Evolutionary conservation across 495 filamentous ascomycete genomes (phyloP), one percentile per base, ranked within the genome.

Genomic region (Xylaria flabelliformis): DNA sequence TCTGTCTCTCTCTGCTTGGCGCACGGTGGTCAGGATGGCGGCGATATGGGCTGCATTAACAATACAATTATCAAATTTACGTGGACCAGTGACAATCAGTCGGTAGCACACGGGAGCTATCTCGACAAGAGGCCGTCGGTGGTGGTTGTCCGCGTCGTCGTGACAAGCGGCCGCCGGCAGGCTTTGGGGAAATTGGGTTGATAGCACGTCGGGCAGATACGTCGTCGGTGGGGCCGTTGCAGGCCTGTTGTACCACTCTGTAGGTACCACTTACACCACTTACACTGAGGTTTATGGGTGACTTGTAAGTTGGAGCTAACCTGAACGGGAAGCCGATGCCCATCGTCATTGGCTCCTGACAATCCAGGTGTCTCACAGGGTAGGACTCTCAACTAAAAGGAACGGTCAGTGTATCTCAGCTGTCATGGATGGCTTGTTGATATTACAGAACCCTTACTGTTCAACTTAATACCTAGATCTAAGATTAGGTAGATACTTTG

Each of bases 121-220:
- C 29, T 13, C 34, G 3, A 26, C 36, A 36, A 55, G 68, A 70
- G 32, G 34, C 39, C 58, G 68, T 26, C 46, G 58, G 24, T 67
- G 50, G 65, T 67, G 34, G 69, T 36, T 64, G 59, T 55, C 48
- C 59, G 59, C 29, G 59, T 64, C 46, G 69, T 71, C 32, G 67
- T 69, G 34, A 61, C 68, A 46, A 65, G 48, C 69, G 62, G 62
- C 58, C 39, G 55, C 56, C 67, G 59, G 59, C 46, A 71, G 46
- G 69, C 44, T 36, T 62, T 46, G 32, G 42, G 62, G 70, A 61
- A 72, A 72, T 66, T 72, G 70, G 70, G 62, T 72, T 58, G 46
- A 67, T 72, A 58, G 19, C 53, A 46, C 19, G 59, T 72, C 70
- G 70, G 70, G 70, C 70, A 72, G 70, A 72, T 72, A 72, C 70